These are phyloP conservation scores for Peronospora belbahrii DNA, from an alignment of 352 stramenopile genomes.

Conservation along the genomic window DNA sequence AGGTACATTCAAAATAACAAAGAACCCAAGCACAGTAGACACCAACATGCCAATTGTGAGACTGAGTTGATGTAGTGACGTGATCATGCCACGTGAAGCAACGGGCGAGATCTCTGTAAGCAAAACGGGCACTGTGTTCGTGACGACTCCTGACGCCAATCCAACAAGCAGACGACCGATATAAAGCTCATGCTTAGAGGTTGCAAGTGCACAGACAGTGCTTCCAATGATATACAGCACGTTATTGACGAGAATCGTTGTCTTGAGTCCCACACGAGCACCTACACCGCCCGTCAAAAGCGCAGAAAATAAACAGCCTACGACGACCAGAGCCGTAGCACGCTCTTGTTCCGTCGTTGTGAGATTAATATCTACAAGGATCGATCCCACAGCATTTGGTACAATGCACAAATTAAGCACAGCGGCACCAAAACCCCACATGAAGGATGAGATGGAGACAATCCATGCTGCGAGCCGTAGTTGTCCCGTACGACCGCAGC, in stretches of 20 bases:
- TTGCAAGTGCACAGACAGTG: conserved; percentile 45
- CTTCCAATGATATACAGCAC: conserved; percentile 57
- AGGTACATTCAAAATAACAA: conserved; percentile 65
- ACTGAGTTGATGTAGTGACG: conserved; percentile 81
- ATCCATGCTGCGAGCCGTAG: conserved; percentile 50
- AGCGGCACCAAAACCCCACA: conserved; percentile 63
- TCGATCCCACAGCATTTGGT: conserved; percentile 53
- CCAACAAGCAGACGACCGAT: conserved; percentile 53
- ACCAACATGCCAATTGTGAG: conserved; percentile 84
- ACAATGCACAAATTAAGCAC: conserved; percentile 81
- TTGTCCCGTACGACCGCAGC: conserved; percentile 18
- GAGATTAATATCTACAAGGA: conserved; percentile 69
- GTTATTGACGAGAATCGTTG: conserved; percentile 65
- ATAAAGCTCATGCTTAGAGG: conserved; percentile 54
- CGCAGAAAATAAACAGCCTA: conserved; percentile 63
- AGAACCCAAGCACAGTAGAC: conserved; percentile 67
- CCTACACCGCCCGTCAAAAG: conserved; percentile 45
- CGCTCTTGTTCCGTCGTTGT: conserved; percentile 63
- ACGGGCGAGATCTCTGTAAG: conserved; percentile 76
- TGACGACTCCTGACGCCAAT: conserved; percentile 66
- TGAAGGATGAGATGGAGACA: conserved; percentile 68
- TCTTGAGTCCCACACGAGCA: conserved; percentile 54
- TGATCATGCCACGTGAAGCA: conserved; percentile 62
- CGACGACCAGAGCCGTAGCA: conserved; percentile 62
- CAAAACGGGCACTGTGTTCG: conserved; percentile 77